Evolutionary conservation across 2,329 filamentous ascomycete genomes (phyloP).

Genomic region (Aspergillus calidoustus): DNA sequence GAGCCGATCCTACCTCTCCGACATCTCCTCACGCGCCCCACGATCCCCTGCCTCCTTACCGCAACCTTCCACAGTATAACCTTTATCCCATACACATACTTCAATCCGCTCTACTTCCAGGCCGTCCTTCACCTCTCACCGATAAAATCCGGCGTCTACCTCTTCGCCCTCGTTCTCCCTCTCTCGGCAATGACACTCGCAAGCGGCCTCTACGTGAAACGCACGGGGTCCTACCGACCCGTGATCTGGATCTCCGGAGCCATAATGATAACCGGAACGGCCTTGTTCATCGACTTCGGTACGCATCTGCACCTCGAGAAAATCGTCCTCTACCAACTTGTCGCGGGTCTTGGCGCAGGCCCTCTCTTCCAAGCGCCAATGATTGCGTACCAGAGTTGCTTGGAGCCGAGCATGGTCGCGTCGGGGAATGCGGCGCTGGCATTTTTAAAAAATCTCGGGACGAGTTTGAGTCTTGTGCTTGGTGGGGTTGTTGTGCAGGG

Average conservation of each 20-base stretch:
- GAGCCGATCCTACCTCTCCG: slow-evolving; percentile 68
- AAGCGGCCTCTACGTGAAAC: background rate
- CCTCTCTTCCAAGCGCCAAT: slow-evolving; percentile 24
- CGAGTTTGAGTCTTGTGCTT: slow-evolving; percentile 16
- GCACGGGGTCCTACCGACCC: background rate
- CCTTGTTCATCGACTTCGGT: slow-evolving; percentile 1
- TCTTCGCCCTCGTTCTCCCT: slow-evolving; percentile 18
- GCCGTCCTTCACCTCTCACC: slow-evolving; percentile 21
- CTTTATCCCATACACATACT: slow-evolving; percentile 22
- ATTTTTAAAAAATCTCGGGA: slow-evolving; percentile 16
- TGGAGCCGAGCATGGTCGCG: slow-evolving; percentile 10
- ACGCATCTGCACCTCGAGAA: background rate
- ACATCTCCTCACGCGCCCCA: slow-evolving; percentile 30
- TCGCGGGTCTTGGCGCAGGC: slow-evolving; percentile 19
- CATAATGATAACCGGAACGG: background rate
- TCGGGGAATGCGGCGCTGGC: slow-evolving; percentile 18
- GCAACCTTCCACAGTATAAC: slow-evolving; percentile 14
- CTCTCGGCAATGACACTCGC: slow-evolving; percentile 14
- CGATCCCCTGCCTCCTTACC: slow-evolving; percentile 13
- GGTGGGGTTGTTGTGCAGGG: slow-evolving; percentile 15
- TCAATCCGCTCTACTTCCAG: slow-evolving; percentile 32
- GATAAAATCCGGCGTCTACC: slow-evolving; percentile 21
- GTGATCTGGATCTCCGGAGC: background rate
- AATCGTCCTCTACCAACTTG: slow-evolving; percentile 22
- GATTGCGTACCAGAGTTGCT: slow-evolving; percentile 20